Percentiles rank a stretch among this genome's conserved stretches.
Evolutionary conservation across 2,329 filamentous ascomycete genomes (phyloP).

Genomic region (Neofusicoccum cordaticola): DNA sequence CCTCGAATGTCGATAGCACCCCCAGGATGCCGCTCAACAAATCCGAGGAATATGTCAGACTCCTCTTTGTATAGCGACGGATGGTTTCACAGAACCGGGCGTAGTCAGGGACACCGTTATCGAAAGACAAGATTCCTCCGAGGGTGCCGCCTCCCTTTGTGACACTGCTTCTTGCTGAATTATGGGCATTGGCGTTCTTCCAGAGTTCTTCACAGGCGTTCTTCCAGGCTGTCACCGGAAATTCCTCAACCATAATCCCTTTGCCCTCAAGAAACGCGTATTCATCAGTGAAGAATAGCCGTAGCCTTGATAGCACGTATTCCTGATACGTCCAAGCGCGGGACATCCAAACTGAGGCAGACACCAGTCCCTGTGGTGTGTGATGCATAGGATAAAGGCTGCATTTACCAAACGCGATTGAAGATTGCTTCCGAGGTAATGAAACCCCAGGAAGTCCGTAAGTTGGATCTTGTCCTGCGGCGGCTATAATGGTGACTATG

Average conservation of each 20-base stretch:
- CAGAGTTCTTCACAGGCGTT: not conserved
- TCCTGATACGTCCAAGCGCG: conserved; percentile 20
- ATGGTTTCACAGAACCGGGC: not conserved
- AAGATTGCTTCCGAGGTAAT: not conserved
- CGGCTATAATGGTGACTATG: conserved; percentile 20
- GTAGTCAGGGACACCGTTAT: no score
- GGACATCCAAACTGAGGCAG: conserved; percentile 6
- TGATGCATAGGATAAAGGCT: not conserved
- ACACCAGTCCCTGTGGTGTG: conserved; percentile 25
- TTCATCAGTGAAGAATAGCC: conserved; percentile 9
- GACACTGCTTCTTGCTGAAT: no score
- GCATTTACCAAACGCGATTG: not conserved
- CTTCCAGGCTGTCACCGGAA: not conserved
- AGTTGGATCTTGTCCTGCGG: conserved; percentile 21
- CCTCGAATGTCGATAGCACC: no score
- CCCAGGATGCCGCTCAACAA: not conserved
- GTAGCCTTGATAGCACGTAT: conserved; percentile 14
- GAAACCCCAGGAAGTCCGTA: conserved; percentile 12
- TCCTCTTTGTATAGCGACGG: not conserved
- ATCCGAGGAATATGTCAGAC: not conserved
- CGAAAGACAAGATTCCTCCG: no score
- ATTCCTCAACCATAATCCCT: not conserved
- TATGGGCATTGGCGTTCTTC: no score
- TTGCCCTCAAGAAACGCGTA: not conserved
- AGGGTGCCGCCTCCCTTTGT: no score